These are phyloP conservation scores for Hericium coralloides DNA, from an alignment of 768 basidiomycete genomes.

Conservation along the genomic window DNA sequence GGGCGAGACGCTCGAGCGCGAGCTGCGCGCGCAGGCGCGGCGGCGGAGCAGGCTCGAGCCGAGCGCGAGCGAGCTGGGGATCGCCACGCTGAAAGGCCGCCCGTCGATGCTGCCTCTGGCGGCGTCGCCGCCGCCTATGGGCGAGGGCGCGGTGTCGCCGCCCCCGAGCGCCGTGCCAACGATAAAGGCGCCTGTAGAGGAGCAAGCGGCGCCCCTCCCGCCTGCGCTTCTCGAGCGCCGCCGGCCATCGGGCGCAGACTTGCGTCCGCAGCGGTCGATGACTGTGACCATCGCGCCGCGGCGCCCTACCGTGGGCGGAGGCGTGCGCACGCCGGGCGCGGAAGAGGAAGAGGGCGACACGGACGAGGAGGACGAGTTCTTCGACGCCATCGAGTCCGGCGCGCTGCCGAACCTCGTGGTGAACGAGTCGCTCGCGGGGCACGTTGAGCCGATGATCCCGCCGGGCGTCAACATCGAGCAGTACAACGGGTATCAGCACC, in stretches of 20 bases:
- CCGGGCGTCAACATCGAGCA: constrained; percentile 30
- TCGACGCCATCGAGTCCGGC: constrained; percentile 88
- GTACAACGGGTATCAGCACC: constrained; percentile 60
- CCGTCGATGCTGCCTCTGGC: constrained; percentile 6
- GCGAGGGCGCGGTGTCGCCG: constrained; percentile 1
- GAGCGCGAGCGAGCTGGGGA: constrained; percentile 18
- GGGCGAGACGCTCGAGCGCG: constrained; percentile 75
- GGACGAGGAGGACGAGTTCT: constrained; percentile 93
- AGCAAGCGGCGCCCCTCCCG: background rate
- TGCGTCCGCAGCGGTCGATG: background rate
- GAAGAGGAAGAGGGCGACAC: constrained; percentile 37
- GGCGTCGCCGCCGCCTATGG: constrained; percentile 6
- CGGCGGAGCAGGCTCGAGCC: constrained; percentile 39
- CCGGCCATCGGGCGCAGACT: background rate
- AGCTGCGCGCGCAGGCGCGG: constrained; percentile 56
- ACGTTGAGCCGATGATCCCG: constrained; percentile 26
- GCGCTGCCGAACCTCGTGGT: constrained; percentile 70
- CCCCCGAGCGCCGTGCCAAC: constrained; percentile 5
- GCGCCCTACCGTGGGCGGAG: constrained; percentile 7
- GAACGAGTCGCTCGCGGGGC: constrained; percentile 49
- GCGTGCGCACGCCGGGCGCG: background rate
- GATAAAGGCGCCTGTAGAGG: background rate
- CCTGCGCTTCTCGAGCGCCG: background rate
- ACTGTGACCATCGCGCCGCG: background rate
- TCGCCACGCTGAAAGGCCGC: constrained; percentile 14